Base-by-base conservation (phyloP, 441 rosid genomes). In the Pelargonium exstipulatum region DNA sequence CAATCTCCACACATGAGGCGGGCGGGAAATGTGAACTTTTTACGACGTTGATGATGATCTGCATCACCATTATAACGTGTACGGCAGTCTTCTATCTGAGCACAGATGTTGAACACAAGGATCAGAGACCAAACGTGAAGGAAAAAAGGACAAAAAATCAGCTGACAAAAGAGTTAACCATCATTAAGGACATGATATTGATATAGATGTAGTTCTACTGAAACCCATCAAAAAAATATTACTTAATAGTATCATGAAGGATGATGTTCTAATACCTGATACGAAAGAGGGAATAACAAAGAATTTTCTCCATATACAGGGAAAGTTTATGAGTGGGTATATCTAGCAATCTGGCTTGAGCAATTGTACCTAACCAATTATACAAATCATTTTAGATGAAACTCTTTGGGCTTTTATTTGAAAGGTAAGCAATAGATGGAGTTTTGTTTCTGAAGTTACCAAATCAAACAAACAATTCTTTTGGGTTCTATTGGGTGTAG, bases 1-100 rank as follows among this genome's bases (percentile, higher is more conserved):
- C 99, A 95, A 79, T 92, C 97, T 26, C 95, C 99, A 16, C 99
- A 95, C 46, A 90, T 65, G 62, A 95, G 91, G 51, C 93, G 96
- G 13, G 98, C 97, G 3, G 96, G 99, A 76, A 95, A 95, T 69
- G 88, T 81, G 84, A 88, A 90, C 86, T 90, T 95, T 73, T 83
- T 92, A 62, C 93, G 96, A 24, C 90, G 91, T 65, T 95, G 96
- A 79, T 90, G 89, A 77, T 89, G 97, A 76, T 92, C 96, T 51
- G 97, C 97, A 67, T 92, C 96, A 61, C 98, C 98, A 81, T 92
- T 92, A 73, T 95, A 95, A 69, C 96, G 95, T 2, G 90, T 90
- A 8, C 96, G 91, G 46, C 97, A 92, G 76, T 95, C 99, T 86
- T 95, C 99, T 77, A 95, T 95, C 99, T 95, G 79, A 9, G 53